Evolutionary conservation across 2,329 filamentous ascomycete species (phyloP).

Genomic region (Anthostomella pinea): DNA sequence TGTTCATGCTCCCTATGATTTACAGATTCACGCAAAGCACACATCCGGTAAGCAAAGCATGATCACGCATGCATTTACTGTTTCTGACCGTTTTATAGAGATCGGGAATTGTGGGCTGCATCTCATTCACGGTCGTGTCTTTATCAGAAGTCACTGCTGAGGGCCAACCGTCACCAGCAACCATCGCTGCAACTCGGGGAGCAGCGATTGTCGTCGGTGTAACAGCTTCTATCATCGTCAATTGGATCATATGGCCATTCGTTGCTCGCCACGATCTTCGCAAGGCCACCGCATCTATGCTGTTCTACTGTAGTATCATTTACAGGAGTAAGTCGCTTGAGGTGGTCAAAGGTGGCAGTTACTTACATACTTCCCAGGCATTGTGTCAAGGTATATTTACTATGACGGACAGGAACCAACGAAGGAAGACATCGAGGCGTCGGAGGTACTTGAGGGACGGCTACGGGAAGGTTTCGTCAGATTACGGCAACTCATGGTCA

Average conservation of each 20-base stretch:
- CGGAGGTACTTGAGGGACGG: conserved; percentile 57
- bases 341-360: not conserved
- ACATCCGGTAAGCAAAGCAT: conserved; percentile 42
- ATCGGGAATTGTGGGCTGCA: conserved; percentile 56
- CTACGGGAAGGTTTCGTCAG: conserved; percentile 59
- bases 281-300: conserved; percentile 53
- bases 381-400: conserved; percentile 57
- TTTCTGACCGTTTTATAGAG: conserved; percentile 34
- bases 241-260: conserved; percentile 61
- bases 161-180: conserved; percentile 33
- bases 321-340: conserved; percentile 44
- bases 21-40: conserved; percentile 54
- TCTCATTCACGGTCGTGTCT: conserved; percentile 55
- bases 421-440: conserved; percentile 47
- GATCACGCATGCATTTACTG: not conserved
- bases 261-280: conserved; percentile 57
- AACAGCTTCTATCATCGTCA: conserved; percentile 51
- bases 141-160: conserved; percentile 37
- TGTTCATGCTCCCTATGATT: conserved; percentile 60
- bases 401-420: conserved; percentile 54
- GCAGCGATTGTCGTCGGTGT: conserved; percentile 52
- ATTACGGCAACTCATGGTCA: conserved; percentile 53
- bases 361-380: conserved; percentile 29
- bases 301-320: conserved; percentile 56
- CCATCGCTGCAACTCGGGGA: conserved; percentile 46